These are phyloP conservation scores for Prunus mume DNA, from an alignment of 306 rosid species.

Conservation along the genomic window DNA sequence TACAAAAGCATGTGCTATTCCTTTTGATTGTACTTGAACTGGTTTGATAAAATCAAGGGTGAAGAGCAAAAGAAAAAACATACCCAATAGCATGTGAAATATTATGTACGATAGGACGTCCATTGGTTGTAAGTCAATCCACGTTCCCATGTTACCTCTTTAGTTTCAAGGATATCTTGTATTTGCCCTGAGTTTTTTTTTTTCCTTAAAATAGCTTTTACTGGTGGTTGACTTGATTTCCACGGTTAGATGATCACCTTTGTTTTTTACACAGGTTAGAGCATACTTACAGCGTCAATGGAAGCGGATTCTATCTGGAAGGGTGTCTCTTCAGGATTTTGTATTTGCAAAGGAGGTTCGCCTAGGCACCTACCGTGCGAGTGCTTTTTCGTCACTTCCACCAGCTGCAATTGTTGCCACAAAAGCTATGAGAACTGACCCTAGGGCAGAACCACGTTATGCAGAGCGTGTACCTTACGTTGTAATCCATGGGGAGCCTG, in stretches of 20 bases:
- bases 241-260: slow-evolving; percentile 7
- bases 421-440: slow-evolving; percentile 83
- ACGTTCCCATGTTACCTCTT: background rate
- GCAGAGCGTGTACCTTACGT: slow-evolving; percentile 85
- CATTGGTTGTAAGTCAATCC: background rate
- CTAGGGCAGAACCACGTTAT: slow-evolving; percentile 92
- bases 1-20: slow-evolving; percentile 26
- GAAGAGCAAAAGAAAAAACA: background rate
- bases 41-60: background rate
- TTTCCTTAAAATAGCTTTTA: background rate
- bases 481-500: slow-evolving; percentile 89
- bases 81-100: background rate
- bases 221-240: slow-evolving; percentile 14
- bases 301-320: slow-evolving; percentile 81
- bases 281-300: slow-evolving; percentile 81
- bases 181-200: background rate
- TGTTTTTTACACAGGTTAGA: slow-evolving; percentile 49
- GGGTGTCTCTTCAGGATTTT: slow-evolving; percentile 77
- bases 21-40: slow-evolving; percentile 8
- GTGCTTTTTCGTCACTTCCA: slow-evolving; percentile 74
- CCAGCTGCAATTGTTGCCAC: slow-evolving; percentile 96
- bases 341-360: slow-evolving; percentile 96
- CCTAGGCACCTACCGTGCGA: slow-evolving; percentile 70
- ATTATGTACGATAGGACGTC: background rate
- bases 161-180: background rate